Percentiles rank a stretch among this genome's conserved stretches.
These are phyloP conservation scores for Fonsecaea nubica DNA, from an alignment of 2,329 filamentous ascomycete genomes.

Conservation along the genomic window DNA sequence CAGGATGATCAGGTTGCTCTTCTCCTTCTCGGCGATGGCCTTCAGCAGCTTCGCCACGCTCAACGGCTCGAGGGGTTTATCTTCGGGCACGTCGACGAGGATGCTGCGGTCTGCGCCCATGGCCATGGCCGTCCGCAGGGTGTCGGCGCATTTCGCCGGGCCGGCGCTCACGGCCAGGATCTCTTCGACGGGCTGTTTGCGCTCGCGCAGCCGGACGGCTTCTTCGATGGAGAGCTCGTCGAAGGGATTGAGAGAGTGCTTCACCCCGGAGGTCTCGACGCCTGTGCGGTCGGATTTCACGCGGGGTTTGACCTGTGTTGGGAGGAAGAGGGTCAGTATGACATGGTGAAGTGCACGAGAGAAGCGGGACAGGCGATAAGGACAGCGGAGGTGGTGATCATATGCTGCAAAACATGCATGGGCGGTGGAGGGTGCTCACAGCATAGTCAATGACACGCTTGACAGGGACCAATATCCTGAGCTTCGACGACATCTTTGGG, in stretches of 20 bases:
- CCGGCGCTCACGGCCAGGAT: conserved; percentile 91
- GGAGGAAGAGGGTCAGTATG: conserved; percentile 1
- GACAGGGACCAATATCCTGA: conserved; percentile 79
- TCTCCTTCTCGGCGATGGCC: conserved; percentile 79
- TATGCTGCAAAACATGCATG: background rate
- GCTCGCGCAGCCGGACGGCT: conserved; percentile 90
- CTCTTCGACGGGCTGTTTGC: conserved; percentile 81
- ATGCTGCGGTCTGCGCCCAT: conserved; percentile 95
- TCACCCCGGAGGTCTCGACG: conserved; percentile 90
- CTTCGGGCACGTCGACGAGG: conserved; percentile 80
- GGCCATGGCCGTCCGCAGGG: conserved; percentile 94
- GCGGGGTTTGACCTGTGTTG: conserved; percentile 68
- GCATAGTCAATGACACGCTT: conserved; percentile 89
- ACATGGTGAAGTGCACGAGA: background rate
- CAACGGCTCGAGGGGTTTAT: conserved; percentile 78
- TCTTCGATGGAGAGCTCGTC: conserved; percentile 98
- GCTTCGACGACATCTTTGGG: conserved; percentile 52
- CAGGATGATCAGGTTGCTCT: conserved; percentile 88
- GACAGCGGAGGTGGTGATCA: background rate
- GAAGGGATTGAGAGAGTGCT: conserved; percentile 99
- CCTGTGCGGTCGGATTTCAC: conserved; percentile 77
- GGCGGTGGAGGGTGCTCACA: conserved; percentile 57
- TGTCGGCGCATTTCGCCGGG: conserved; percentile 83
- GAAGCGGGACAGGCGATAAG: background rate
- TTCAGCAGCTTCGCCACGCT: conserved; percentile 89